Evolutionary conservation across 805 yeast genomes (phyloP).

Genomic region (Hanseniaspora thailandica): DNA sequence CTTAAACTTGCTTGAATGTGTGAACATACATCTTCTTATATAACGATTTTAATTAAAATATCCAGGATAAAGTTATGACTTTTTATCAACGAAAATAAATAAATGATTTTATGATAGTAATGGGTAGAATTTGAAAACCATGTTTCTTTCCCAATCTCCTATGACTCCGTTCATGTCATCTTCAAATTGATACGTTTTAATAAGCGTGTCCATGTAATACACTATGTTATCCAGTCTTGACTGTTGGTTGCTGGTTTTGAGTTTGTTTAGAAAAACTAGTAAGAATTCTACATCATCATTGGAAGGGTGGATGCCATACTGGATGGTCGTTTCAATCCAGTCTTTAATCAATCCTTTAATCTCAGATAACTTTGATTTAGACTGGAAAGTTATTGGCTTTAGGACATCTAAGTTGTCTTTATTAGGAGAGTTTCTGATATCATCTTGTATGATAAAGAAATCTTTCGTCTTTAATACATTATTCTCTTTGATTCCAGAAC

Average conservation of each 20-base stretch:
- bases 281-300: constrained; percentile 32
- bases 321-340: constrained; percentile 32
- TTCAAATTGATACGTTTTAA: constrained; percentile 13
- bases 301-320: constrained; percentile 29
- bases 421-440: neutral
- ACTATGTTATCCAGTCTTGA: neutral
- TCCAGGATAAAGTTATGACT: constrained; percentile 13
- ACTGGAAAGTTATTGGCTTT: constrained; percentile 29
- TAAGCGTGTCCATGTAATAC: neutral
- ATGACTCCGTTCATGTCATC: constrained; percentile 17
- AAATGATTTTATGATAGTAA: constrained; percentile 14
- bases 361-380: constrained; percentile 26
- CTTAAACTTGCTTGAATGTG: constrained; percentile 38
- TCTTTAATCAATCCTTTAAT: constrained; percentile 26
- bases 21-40: too few relatives aligned
- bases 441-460: neutral
- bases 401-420: constrained; percentile 17
- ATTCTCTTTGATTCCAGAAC: constrained; percentile 1
- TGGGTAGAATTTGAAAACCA: constrained; percentile 23
- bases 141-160: constrained; percentile 26
- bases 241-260: constrained; percentile 16
- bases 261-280: constrained; percentile 25
- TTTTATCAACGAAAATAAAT: neutral
- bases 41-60: neutral
- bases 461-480: neutral